phyloP scores from a whole-genome alignment of 257 asterid genomes.

The Solanum raphanifolium region DNA sequence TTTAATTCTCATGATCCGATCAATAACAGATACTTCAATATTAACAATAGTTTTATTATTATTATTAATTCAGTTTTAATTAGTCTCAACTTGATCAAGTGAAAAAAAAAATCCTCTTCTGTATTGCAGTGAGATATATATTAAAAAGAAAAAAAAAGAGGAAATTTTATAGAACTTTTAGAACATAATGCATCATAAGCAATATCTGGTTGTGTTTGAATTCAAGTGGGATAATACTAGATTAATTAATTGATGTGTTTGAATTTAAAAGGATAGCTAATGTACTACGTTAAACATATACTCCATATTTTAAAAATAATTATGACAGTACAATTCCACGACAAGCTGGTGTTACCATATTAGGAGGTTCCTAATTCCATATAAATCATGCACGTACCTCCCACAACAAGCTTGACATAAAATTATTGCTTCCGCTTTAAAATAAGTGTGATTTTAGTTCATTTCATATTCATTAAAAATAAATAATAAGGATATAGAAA shows the following conservation, averaged over 20 bases:
- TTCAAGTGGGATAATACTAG: neutral
- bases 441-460: neutral
- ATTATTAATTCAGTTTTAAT: neutral
- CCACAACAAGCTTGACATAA: neutral
- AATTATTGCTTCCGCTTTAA: neutral
- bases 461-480: too few relatives aligned
- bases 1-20: neutral
- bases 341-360: neutral
- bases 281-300: too few relatives aligned
- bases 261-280: neutral
- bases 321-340: neutral
- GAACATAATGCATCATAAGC: neutral
- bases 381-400: neutral
- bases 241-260: neutral
- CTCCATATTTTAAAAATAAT: too few relatives aligned
- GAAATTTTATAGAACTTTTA: neutral
- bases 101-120: neutral
- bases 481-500: too few relatives aligned
- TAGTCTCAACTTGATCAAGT: neutral
- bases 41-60: neutral
- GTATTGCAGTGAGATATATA: neutral
- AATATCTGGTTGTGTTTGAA: neutral
- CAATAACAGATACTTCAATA: neutral
- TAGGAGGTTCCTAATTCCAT: neutral
- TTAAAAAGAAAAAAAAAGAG: neutral